These are phyloP conservation scores for Yamadazyma triangularis DNA, from an alignment of 1,139 yeast genomes.

Conservation along the genomic window DNA sequence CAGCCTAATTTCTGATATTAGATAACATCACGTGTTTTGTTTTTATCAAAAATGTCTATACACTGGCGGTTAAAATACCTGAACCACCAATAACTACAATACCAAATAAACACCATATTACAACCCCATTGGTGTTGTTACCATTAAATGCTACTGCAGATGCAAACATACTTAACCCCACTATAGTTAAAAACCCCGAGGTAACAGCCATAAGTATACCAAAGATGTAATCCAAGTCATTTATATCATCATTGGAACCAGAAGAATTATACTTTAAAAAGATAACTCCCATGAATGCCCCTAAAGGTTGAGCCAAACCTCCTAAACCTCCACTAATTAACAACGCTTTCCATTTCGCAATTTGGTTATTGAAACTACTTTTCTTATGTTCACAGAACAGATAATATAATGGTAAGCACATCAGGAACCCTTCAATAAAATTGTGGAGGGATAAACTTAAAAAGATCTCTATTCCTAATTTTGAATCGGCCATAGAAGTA, in stretches of 20 bases:
- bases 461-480: constrained; percentile 75
- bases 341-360: constrained; percentile 58
- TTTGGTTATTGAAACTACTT: constrained; percentile 11
- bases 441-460: constrained; percentile 84
- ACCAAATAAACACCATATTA: constrained; percentile 52
- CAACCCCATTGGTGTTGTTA: constrained; percentile 40
- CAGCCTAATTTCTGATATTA: no score
- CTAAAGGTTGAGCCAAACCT: constrained; percentile 83
- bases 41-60: no score
- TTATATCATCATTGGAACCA: constrained; percentile 16
- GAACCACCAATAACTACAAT: constrained; percentile 35
- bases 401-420: constrained; percentile 85
- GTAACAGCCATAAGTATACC: constrained; percentile 70
- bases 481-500: constrained; percentile 68
- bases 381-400: constrained; percentile 40
- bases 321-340: constrained; percentile 66
- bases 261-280: constrained; percentile 42
- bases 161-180: constrained; percentile 83
- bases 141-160: constrained; percentile 73
- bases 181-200: constrained; percentile 77
- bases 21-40: no score
- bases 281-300: constrained; percentile 70
- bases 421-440: constrained; percentile 91
- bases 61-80: constrained; percentile 8
- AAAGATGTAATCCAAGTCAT: constrained; percentile 41